Evolutionary conservation across 306 rosid genomes (phyloP).

Genomic region (Phaseolus lunatus): DNA sequence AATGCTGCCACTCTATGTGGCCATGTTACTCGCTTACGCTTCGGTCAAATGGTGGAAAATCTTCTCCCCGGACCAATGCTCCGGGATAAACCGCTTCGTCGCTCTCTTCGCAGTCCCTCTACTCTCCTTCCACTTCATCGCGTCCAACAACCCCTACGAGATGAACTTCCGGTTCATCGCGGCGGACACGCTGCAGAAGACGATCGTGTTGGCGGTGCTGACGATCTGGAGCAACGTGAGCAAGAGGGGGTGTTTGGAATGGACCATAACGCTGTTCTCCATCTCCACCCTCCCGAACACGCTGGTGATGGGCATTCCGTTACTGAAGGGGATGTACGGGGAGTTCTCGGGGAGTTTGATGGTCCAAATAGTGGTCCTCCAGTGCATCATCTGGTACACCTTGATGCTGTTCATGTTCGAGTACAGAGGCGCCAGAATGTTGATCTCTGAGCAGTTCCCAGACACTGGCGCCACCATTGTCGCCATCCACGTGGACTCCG

Average conservation of each 20-base stretch:
- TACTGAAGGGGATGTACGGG: slow-evolving; percentile 89
- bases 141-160: slow-evolving; percentile 77
- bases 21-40: slow-evolving; percentile 90
- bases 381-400: slow-evolving; percentile 94
- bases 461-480: slow-evolving; percentile 86
- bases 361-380: slow-evolving; percentile 95
- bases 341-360: slow-evolving; percentile 76
- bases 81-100: slow-evolving; percentile 89
- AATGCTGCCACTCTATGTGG: slow-evolving; percentile 91
- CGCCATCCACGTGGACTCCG: slow-evolving; percentile 90
- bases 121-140: slow-evolving; percentile 88
- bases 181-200: slow-evolving; percentile 85
- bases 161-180: slow-evolving; percentile 86
- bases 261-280: slow-evolving; percentile 88
- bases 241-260: slow-evolving; percentile 77
- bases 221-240: slow-evolving; percentile 60
- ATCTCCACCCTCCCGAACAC: slow-evolving; percentile 88
- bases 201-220: slow-evolving; percentile 67
- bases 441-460: slow-evolving; percentile 88
- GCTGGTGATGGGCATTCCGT: slow-evolving; percentile 87
- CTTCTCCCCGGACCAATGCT: slow-evolving; percentile 90
- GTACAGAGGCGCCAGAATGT: slow-evolving; percentile 70
- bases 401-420: slow-evolving; percentile 84
- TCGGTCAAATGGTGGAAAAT: slow-evolving; percentile 98
- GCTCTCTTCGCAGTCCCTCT: slow-evolving; percentile 94